Percentiles rank a stretch among this genome's conserved stretches.
Evolutionary conservation across 2,329 filamentous ascomycete species (phyloP).

Genomic region (Piedraia hortae): DNA sequence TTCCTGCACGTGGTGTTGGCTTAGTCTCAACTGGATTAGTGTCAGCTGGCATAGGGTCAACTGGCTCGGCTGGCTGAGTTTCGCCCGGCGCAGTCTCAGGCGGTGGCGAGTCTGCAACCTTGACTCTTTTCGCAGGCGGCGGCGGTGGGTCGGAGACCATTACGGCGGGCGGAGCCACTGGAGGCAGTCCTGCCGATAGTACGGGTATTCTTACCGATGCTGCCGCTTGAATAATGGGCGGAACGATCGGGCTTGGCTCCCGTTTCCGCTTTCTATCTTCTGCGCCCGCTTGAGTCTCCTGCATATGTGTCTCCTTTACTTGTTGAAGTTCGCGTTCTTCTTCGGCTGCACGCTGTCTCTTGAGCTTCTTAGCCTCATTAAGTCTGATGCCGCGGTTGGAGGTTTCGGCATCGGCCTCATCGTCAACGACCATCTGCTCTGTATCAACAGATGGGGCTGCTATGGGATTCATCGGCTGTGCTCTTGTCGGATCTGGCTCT

Average conservation of each 20-base stretch:
- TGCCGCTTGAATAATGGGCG: too few species aligned
- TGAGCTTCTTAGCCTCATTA: constrained; percentile 50
- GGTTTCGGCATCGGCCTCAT: constrained; percentile 31
- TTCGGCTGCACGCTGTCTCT: constrained; percentile 32
- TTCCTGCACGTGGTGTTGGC: constrained; percentile 17
- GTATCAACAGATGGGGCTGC: constrained; percentile 10
- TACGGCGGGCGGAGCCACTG: constrained; percentile 7
- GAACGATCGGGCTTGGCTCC: constrained; percentile 19
- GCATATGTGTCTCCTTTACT: constrained; percentile 11
- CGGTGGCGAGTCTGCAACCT: constrained; percentile 19
- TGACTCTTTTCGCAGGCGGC: constrained; percentile 2
- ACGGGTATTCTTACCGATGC: constrained; percentile 2
- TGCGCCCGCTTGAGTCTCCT: constrained; percentile 8
- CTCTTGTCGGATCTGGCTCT: constrained; percentile 12
- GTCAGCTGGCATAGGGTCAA: too few species aligned
- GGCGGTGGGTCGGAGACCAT: constrained; percentile 9
- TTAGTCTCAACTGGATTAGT: constrained; percentile 3
- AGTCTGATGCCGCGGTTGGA: constrained; percentile 52
- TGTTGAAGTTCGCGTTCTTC: constrained; percentile 13
- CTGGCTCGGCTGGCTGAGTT: too few species aligned
- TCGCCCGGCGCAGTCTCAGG: constrained; percentile 8
- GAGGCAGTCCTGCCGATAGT: constrained; percentile 4
- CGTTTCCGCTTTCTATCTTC: constrained; percentile 26
- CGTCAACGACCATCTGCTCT: constrained; percentile 9
- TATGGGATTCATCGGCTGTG: too few species aligned